Evolutionary conservation across 2,329 filamentous ascomycete species (phyloP).

Genomic region (Fonsecaea pedrosoi): DNA sequence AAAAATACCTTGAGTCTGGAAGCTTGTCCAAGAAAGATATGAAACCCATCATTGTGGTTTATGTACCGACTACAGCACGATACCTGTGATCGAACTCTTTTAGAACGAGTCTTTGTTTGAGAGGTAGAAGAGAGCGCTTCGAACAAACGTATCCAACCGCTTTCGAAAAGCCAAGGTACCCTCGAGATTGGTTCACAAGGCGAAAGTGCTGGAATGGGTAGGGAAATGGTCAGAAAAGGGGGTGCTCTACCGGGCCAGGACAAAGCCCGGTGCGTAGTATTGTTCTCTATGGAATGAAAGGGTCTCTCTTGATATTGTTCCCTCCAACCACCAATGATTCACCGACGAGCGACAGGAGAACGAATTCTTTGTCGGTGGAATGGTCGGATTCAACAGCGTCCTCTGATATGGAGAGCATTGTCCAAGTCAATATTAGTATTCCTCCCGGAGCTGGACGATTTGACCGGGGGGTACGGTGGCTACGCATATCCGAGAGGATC

Average conservation of each 20-base stretch:
- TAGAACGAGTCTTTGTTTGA: constrained; percentile 5
- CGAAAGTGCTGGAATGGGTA: background rate
- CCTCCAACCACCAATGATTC: background rate
- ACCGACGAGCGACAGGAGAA: background rate
- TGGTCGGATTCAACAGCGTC: background rate
- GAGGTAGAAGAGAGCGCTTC: background rate
- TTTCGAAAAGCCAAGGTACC: constrained; percentile 8
- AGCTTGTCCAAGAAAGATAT: background rate
- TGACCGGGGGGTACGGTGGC: background rate
- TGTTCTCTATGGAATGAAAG: constrained; percentile 12
- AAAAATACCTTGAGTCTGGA: constrained; percentile 3
- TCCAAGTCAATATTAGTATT: background rate
- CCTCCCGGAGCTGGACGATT: background rate
- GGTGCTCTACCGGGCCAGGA: background rate
- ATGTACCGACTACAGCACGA: constrained; percentile 3
- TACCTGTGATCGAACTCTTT: background rate
- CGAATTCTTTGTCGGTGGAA: background rate
- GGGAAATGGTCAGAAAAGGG: background rate
- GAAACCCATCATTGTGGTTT: background rate
- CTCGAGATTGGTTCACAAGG: constrained; percentile 2
- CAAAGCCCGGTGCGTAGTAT: constrained; percentile 11
- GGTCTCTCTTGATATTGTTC: background rate
- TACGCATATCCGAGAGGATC: background rate
- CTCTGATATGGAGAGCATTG: background rate
- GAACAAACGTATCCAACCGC: constrained; percentile 15